phyloP scores from a whole-genome alignment of 345 rosid species.

The Eucalyptus cloeziana region DNA sequence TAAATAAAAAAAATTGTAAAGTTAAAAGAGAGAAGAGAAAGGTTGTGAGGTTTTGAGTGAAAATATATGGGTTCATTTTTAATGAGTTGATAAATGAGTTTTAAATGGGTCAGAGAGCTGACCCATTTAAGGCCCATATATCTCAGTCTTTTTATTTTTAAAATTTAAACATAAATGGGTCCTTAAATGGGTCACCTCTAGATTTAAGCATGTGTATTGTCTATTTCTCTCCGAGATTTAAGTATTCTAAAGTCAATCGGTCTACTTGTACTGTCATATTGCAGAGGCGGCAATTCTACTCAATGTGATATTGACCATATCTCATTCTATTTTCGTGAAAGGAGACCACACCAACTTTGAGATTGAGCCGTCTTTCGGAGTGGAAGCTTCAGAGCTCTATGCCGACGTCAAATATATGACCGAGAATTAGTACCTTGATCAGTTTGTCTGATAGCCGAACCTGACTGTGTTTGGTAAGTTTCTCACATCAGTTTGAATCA shows the following conservation, averaged over 20 bases:
- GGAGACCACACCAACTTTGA: slow-evolving; percentile 1
- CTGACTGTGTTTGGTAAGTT: background rate
- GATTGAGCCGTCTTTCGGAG: background rate
- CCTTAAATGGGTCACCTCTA: no score
- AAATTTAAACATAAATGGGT: no score
- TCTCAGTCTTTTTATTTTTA: no score
- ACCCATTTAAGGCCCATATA: no score
- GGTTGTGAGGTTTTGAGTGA: no score
- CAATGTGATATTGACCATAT: background rate
- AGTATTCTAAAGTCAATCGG: background rate
- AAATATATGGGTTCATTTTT: no score
- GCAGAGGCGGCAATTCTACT: background rate
- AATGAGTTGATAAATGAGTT: no score
- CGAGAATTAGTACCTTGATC: background rate
- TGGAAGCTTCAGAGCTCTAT: slow-evolving; percentile 1
- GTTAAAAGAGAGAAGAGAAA: no score
- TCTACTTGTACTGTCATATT: background rate
- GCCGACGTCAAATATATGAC: background rate
- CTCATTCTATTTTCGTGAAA: background rate
- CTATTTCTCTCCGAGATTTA: no score
- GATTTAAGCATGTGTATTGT: background rate
- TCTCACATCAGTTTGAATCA: background rate
- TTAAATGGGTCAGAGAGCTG: no score
- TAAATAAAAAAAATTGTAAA: no score
- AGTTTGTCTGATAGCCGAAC: background rate